Evolutionary conservation across 306 rosid genomes (phyloP).

Genomic region (Prinsepia uniflora): DNA sequence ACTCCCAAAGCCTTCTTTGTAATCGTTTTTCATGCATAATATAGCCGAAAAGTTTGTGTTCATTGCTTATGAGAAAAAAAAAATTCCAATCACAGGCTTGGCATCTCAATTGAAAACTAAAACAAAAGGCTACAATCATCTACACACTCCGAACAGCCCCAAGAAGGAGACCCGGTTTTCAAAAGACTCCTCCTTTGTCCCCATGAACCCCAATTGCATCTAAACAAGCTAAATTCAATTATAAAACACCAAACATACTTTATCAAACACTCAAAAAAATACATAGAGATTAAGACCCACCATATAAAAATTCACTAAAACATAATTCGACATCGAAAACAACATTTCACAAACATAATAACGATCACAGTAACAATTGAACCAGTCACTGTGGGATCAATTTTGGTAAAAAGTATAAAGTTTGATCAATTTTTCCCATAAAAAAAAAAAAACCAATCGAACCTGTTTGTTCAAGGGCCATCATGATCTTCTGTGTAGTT

Average conservation of each 20-base stretch:
- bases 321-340: not conserved
- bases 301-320: not conserved
- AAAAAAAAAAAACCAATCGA: not conserved
- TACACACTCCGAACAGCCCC: not conserved
- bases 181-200: not conserved
- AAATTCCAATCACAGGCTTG: not conserved
- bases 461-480: constrained; percentile 89
- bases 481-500: constrained; percentile 63
- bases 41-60: not conserved
- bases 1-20: not conserved
- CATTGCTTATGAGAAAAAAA: not conserved
- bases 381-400: constrained; percentile 23
- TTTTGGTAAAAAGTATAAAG: not conserved
- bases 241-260: not conserved
- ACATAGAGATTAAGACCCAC: not conserved
- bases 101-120: not conserved
- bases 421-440: not conserved
- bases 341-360: not conserved
- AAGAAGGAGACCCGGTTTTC: not conserved
- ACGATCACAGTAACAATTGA: constrained; percentile 9
- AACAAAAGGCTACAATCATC: not conserved
- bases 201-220: not conserved
- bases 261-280: constrained; percentile 1
- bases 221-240: not conserved
- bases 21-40: not conserved